These are phyloP conservation scores for Blakeslea trispora DNA, from an alignment of 371 early-diverging fungal species.

Conservation along the genomic window DNA sequence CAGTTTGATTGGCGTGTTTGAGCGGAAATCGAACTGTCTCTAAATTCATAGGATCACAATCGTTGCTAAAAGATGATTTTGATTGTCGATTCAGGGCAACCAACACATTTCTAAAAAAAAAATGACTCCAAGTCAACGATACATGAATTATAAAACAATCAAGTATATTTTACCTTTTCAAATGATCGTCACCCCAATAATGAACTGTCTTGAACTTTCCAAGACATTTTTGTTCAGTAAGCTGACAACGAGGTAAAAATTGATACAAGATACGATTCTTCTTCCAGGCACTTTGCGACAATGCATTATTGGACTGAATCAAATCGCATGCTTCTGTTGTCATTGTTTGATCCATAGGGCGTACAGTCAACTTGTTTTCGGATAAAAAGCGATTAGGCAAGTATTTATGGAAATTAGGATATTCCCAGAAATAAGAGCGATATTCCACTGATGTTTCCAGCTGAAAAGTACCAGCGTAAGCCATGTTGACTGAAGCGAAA, in stretches of 20 bases:
- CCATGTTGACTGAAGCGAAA: constrained; percentile 31
- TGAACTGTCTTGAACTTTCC: constrained; percentile 25
- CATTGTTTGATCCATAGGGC: neutral
- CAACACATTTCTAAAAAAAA: no score
- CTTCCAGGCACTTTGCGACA: neutral
- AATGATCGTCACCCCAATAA: constrained; percentile 37
- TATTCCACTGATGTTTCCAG: constrained; percentile 35
- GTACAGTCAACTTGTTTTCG: constrained; percentile 15
- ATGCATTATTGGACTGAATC: neutral
- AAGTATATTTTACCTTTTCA: constrained; percentile 32
- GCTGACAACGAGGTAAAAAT: constrained; percentile 4
- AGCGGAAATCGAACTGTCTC: no score
- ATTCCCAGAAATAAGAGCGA: constrained; percentile 47
- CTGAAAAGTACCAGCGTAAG: constrained; percentile 18
- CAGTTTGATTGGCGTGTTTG: no score
- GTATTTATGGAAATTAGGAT: constrained; percentile 32
- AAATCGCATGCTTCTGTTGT: neutral
- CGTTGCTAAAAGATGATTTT: no score
- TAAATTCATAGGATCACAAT: no score
- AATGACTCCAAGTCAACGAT: no score
- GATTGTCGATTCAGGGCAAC: no score
- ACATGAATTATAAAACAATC: no score
- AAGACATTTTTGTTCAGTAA: neutral
- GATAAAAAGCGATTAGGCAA: constrained; percentile 35
- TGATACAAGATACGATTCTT: neutral